Evolutionary conservation across 225 moss, liverwort and hornwort genomes (phyloP), one percentile per base, ranked within the genome.

Genomic region (Neckera pumila): DNA sequence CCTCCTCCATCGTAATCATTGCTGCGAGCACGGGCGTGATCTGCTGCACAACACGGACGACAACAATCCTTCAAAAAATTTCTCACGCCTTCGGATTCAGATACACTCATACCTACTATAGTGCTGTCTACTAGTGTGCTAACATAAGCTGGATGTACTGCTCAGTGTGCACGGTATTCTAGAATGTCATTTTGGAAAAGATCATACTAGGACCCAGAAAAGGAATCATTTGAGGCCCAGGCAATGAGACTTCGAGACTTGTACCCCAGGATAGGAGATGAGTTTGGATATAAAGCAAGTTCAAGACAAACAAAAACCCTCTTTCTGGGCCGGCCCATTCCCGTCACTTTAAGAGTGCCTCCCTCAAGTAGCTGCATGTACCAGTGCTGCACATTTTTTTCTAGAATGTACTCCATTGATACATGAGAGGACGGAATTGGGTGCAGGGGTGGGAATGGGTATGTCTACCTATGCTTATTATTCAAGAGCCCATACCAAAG

Each of bases 1-100:
- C 87, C 25, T 59, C 86, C 76, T 92, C 59, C 93, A 93, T 89
- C 63, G 86, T 83, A 11, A 45, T n/a, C 93, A 92, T 92, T 88
- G 79, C 79, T 66, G 73, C 56, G 36, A 76, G 81, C 76, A 75
- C 60, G 60, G 74, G 59, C 47, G 60, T 45, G 17, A 58, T 59
- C 85, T 49, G 53, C 80, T 72, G 80, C 54, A 82, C 57, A 59
- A 51, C 59, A 89, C 40, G 58, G 40, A 67, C 27, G 75, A 40
- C 7, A 33, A 51, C 53, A 65, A 66, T 16, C 33, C 59, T 25
- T 34, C 74, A 30, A 83, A 51, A 65, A 21, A 40, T 47, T 56
- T 38, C 12, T 47, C 47, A 63, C 28, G 40, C 66, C 47, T 60
- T 27, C 60, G 45, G 74, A 85, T 47, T 38, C 38, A 17, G 23